Conservation (phyloP, 768 basidiomycete species). For the Serpula lacrymans region DNA sequence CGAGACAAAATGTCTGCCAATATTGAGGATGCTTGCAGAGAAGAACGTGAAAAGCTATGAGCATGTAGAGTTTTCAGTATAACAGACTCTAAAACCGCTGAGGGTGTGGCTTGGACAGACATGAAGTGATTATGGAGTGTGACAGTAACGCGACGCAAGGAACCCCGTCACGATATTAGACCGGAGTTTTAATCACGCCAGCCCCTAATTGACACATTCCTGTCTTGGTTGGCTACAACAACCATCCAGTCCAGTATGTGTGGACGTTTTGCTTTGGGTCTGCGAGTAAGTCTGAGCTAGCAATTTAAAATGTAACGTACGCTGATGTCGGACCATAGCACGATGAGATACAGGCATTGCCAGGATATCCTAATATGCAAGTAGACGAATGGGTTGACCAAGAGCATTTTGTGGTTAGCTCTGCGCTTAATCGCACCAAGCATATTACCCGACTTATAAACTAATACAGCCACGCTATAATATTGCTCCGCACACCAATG, state of each 20-base stretch:
- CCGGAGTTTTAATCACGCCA: no score
- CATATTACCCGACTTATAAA: neutral
- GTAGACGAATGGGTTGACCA: slow-evolving; percentile 60
- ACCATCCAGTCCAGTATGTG: no score
- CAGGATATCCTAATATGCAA: slow-evolving; percentile 39
- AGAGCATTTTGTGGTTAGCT: slow-evolving; percentile 48
- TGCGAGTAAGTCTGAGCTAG: no score
- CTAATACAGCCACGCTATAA: slow-evolving; percentile 58
- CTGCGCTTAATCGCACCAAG: neutral
- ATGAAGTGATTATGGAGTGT: no score
- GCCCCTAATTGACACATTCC: no score
- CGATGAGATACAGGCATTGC: slow-evolving; percentile 30
- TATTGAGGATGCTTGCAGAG: slow-evolving; percentile 64
- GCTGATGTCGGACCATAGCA: slow-evolving; percentile 12
- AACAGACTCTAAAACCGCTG: slow-evolving; percentile 64
- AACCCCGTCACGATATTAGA: no score
- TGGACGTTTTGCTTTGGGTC: no score
- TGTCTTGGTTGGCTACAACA: no score
- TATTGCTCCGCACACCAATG: slow-evolving; percentile 76
- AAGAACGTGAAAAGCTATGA: slow-evolving; percentile 73
- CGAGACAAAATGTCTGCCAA: slow-evolving; percentile 75
- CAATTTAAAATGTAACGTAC: no score
- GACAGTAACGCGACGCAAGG: no score
- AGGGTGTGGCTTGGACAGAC: slow-evolving; percentile 47
- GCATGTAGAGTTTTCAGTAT: slow-evolving; percentile 72